Evolutionary conservation across 352 stramenopile species (phyloP).

Genomic region (Albugo candida): DNA sequence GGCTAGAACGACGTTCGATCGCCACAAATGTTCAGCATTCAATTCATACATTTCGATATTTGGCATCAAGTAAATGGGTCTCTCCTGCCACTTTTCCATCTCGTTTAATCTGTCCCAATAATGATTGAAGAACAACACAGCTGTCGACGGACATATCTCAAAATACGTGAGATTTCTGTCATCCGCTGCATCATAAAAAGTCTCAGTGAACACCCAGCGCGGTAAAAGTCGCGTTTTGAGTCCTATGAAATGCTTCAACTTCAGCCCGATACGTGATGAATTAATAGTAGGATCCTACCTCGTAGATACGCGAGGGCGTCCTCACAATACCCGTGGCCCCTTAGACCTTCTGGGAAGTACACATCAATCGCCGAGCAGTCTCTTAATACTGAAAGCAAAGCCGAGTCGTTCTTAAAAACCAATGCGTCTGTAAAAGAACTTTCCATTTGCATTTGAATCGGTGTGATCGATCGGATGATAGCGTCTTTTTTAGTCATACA

Average conservation of each 20-base stretch:
- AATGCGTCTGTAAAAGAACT: slow-evolving; percentile 10
- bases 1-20: slow-evolving; percentile 28
- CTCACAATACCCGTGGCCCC: slow-evolving; percentile 44
- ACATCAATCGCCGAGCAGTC: slow-evolving; percentile 42
- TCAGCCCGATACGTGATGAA: too few species aligned
- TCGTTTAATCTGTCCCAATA: slow-evolving; percentile 18
- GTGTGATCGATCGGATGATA: slow-evolving; percentile 8
- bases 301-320: slow-evolving; percentile 40
- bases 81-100: slow-evolving; percentile 11
- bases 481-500: slow-evolving; percentile 14
- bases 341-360: slow-evolving; percentile 25
- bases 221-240: slow-evolving; percentile 24
- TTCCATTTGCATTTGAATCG: slow-evolving; percentile 4
- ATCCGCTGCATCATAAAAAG: slow-evolving; percentile 14
- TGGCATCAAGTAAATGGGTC: slow-evolving; percentile 14
- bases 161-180: slow-evolving; percentile 21
- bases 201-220: slow-evolving; percentile 18
- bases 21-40: slow-evolving; percentile 20
- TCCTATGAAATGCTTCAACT: slow-evolving; percentile 6
- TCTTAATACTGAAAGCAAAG: slow-evolving; percentile 22
- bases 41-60: slow-evolving; percentile 28
- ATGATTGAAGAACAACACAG: slow-evolving; percentile 37
- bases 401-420: slow-evolving; percentile 13
- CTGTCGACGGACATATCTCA: slow-evolving; percentile 27
- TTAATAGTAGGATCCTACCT: slow-evolving; percentile 14